A percentile compares a stretch with the other conserved stretches of the same genome.
Evolutionary conservation across 352 stramenopile species (phyloP).

Genomic region (Pythium sukuiense): DNA sequence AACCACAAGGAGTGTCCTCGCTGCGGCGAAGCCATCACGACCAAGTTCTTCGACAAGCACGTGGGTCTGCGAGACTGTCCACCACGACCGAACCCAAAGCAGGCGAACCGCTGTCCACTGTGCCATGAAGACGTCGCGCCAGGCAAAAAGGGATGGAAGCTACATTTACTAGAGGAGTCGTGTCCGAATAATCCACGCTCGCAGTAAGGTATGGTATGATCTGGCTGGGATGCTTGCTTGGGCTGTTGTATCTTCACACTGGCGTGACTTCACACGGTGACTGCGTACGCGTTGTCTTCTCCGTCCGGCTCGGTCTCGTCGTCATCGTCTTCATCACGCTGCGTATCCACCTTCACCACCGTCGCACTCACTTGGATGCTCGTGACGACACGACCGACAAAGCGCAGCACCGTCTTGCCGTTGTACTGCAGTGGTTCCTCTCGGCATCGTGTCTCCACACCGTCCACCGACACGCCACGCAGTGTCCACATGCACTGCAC

Average conservation of each 20-base stretch:
- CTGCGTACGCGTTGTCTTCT: neutral
- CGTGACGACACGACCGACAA: neutral
- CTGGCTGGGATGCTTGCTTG: too few species aligned
- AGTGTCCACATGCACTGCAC: neutral
- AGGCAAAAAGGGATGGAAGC: slow-evolving; percentile 68
- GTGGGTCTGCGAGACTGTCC: slow-evolving; percentile 73
- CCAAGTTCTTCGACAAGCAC: slow-evolving; percentile 84
- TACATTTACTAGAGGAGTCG: slow-evolving; percentile 63
- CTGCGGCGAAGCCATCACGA: slow-evolving; percentile 83
- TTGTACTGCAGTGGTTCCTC: neutral
- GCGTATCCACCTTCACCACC: neutral
- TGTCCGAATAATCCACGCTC: slow-evolving; percentile 83
- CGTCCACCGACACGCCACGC: slow-evolving; percentile 8
- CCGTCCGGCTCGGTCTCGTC: neutral
- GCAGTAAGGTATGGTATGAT: slow-evolving; percentile 19
- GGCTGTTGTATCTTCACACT: slow-evolving; percentile 1
- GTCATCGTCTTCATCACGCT: neutral
- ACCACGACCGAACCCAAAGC: slow-evolving; percentile 51
- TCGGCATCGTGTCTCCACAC: neutral
- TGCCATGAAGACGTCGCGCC: slow-evolving; percentile 75
- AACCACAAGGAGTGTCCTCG: slow-evolving; percentile 81
- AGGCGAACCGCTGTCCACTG: slow-evolving; percentile 75
- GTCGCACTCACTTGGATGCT: neutral
- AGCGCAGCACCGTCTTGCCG: neutral
- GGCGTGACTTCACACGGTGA: neutral